A percentile compares a stretch with the other conserved stretches of the same genome.
These are phyloP conservation scores for Phytophthora cryptogea DNA, from an alignment of 352 stramenopile genomes.

Conservation along the genomic window DNA sequence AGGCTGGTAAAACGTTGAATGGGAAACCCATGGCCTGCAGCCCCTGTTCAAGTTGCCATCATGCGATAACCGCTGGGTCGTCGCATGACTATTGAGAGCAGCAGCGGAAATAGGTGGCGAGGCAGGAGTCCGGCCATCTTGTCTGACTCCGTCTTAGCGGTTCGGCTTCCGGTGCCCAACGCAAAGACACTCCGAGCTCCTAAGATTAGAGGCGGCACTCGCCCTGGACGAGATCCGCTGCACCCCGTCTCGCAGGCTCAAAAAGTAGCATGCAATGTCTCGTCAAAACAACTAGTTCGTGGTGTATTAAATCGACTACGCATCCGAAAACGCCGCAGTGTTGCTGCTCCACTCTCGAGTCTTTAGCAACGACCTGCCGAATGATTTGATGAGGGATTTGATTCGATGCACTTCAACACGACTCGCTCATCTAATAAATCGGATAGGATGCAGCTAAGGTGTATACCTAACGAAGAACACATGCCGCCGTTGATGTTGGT, in stretches of 20 bases:
- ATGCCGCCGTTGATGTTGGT: background rate
- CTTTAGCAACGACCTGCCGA: too few species aligned
- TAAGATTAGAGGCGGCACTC: conserved; percentile 12
- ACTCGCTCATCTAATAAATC: background rate
- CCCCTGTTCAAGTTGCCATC: conserved; percentile 1
- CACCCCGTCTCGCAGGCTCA: too few species aligned
- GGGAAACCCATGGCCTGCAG: background rate
- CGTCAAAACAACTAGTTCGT: too few species aligned
- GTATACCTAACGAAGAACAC: conserved; percentile 1
- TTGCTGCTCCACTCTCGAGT: too few species aligned
- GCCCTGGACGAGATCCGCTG: background rate
- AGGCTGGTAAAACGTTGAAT: conserved; percentile 34
- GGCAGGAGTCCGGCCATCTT: background rate
- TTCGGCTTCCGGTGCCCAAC: background rate
- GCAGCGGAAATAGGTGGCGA: conserved; percentile 16
- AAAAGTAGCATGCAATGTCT: too few species aligned
- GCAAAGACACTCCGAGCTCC: background rate
- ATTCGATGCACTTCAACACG: background rate
- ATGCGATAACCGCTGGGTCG: conserved; percentile 6
- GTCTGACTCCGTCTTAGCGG: conserved; percentile 6
- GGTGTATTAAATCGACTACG: too few species aligned
- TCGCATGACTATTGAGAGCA: conserved; percentile 17
- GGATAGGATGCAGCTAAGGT: background rate
- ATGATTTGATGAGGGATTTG: background rate
- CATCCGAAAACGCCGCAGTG: too few species aligned